Conservation (phyloP, 805 yeast species). For the Saccharomycopsis javanensis region DNA sequence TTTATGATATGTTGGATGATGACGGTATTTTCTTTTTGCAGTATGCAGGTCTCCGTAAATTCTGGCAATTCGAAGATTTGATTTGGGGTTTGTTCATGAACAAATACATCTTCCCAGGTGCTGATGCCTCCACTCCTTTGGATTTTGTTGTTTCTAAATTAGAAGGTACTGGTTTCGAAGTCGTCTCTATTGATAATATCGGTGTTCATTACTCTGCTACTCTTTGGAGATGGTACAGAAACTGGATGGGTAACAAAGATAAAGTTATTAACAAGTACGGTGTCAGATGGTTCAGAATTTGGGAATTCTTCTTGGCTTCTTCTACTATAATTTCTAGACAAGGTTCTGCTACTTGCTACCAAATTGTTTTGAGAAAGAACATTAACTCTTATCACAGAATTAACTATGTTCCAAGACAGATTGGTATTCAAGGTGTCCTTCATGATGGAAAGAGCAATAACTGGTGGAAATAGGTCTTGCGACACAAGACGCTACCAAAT, state of each 20-base stretch:
- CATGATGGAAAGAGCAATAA: conserved; percentile 32
- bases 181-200: conserved; percentile 72
- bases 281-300: conserved; percentile 80
- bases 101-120: conserved; percentile 95
- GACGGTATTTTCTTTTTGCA: conserved; percentile 84
- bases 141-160: conserved; percentile 68
- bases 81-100: conserved; percentile 95
- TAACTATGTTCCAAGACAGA: conserved; percentile 69
- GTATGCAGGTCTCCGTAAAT: conserved; percentile 83
- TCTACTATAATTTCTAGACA: conserved; percentile 84
- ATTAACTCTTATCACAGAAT: conserved; percentile 75
- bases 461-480: conserved; percentile 13
- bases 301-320: conserved; percentile 83
- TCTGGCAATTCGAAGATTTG: conserved; percentile 91
- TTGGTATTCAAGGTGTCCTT: conserved; percentile 56
- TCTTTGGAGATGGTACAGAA: conserved; percentile 88
- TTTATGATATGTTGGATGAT: conserved; percentile 79
- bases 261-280: conserved; percentile 74
- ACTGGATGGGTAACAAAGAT: conserved; percentile 82
- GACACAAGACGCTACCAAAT: neutral
- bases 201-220: conserved; percentile 92
- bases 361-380: conserved; percentile 84
- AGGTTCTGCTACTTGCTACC: conserved; percentile 88
- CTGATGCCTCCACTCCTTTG: conserved; percentile 91
- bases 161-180: conserved; percentile 81